Evolutionary conservation across 345 rosid species (phyloP).

Genomic region (Citrus glauca): DNA sequence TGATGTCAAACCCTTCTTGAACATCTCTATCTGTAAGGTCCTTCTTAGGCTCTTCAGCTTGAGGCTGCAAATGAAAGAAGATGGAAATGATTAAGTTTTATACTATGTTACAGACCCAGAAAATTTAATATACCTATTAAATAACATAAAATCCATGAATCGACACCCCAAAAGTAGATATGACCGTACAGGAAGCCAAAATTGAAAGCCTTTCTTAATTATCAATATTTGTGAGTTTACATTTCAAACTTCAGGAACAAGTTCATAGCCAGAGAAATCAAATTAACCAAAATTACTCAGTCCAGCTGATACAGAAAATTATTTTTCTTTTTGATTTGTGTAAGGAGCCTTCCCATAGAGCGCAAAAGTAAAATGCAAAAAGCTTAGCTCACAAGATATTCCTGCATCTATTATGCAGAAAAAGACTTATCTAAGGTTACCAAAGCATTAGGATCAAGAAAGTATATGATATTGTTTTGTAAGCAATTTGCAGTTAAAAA

Average conservation of each 20-base stretch:
- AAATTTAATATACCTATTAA: neutral
- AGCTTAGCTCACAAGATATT: neutral
- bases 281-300: no score
- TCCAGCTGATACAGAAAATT: no score
- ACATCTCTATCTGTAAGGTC: conserved; percentile 81
- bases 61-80: conserved; percentile 51
- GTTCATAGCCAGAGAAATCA: neutral
- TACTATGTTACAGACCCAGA: neutral
- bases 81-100: conserved; percentile 11
- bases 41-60: conserved; percentile 80
- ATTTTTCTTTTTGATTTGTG: no score
- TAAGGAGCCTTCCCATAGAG: neutral
- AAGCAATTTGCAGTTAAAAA: neutral
- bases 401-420: neutral
- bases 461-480: neutral
- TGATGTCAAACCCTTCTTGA: conserved; percentile 77
- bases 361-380: neutral
- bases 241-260: neutral
- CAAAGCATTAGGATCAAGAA: neutral
- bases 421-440: neutral
- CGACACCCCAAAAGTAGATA: neutral
- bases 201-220: neutral
- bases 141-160: neutral
- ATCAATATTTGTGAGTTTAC: neutral
- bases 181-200: neutral